Percentiles rank a stretch among this genome's conserved stretches.
Evolutionary conservation across 2,329 filamentous ascomycete species (phyloP).

Genomic region (Karstenula rhodostoma): DNA sequence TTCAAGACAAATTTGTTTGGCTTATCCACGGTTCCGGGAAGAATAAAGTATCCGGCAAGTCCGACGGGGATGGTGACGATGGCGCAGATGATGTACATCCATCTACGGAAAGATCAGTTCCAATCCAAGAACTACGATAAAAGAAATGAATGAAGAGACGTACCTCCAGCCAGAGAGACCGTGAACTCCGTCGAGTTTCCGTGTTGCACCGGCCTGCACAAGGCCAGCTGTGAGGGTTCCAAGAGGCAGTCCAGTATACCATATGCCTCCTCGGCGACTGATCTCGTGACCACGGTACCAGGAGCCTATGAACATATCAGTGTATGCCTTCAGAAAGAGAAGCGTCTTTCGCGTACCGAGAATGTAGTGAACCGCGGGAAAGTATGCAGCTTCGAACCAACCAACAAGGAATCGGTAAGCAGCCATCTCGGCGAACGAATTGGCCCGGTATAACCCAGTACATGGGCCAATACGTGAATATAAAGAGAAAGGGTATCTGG

Average conservation of each 20-base stretch:
- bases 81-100: constrained; percentile 50
- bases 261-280: constrained; percentile 60
- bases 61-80: constrained; percentile 65
- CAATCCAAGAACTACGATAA: neutral
- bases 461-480: constrained; percentile 57
- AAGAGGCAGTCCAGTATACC: constrained; percentile 61
- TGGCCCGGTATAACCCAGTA: constrained; percentile 60
- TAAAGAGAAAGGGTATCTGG: constrained; percentile 61
- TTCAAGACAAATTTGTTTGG: constrained; percentile 60
- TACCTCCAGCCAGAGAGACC: constrained; percentile 45
- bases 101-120: constrained; percentile 48
- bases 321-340: neutral
- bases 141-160: no score
- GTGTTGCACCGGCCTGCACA: constrained; percentile 49
- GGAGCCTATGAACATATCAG: constrained; percentile 41
- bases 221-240: constrained; percentile 63
- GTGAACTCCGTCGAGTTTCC: constrained; percentile 65
- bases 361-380: constrained; percentile 45
- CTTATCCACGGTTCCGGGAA: constrained; percentile 61
- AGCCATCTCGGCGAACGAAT: constrained; percentile 59
- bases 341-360: constrained; percentile 25
- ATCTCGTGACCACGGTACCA: constrained; percentile 58
- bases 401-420: constrained; percentile 65
- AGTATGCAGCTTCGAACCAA: constrained; percentile 60
- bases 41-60: constrained; percentile 59